phyloP scores from a whole-genome alignment of 1,284 basidiomycete genomes.

The Dichomitus squalens region DNA sequence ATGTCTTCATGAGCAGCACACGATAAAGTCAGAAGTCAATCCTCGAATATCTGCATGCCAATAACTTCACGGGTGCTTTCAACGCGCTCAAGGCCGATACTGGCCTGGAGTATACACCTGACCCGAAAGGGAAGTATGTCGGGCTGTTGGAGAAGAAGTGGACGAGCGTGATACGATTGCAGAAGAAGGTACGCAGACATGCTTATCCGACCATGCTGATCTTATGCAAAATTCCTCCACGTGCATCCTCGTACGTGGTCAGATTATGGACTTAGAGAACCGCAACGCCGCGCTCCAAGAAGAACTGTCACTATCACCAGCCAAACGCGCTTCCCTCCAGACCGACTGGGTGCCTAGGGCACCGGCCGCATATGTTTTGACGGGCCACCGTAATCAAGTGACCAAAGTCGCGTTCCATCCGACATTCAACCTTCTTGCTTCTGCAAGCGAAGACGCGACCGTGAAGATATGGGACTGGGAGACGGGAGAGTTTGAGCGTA shows the following conservation, averaged over 20 bases:
- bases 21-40: slow-evolving; percentile 73
- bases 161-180: slow-evolving; percentile 78
- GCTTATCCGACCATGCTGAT: background rate
- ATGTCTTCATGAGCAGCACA: slow-evolving; percentile 13
- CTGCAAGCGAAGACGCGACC: slow-evolving; percentile 71
- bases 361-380: slow-evolving; percentile 62
- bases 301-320: slow-evolving; percentile 29
- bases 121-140: slow-evolving; percentile 64
- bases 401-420: slow-evolving; percentile 76
- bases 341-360: slow-evolving; percentile 73
- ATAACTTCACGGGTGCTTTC: slow-evolving; percentile 63
- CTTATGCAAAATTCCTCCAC: background rate
- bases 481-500: slow-evolving; percentile 77
- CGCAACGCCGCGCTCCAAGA: slow-evolving; percentile 67
- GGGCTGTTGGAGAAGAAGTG: slow-evolving; percentile 83
- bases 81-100: slow-evolving; percentile 63
- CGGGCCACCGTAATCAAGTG: slow-evolving; percentile 65
- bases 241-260: background rate
- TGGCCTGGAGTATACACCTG: slow-evolving; percentile 28
- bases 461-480: slow-evolving; percentile 88
- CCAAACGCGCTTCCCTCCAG: slow-evolving; percentile 37
- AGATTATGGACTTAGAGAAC: slow-evolving; percentile 79
- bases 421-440: slow-evolving; percentile 65
- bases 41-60: slow-evolving; percentile 73
- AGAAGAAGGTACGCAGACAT: slow-evolving; percentile 68